Percentiles rank a stretch among this genome's conserved stretches.
Conservation (phyloP, 2,329 filamentous ascomycete species). For the Juglanconis juglandina region DNA sequence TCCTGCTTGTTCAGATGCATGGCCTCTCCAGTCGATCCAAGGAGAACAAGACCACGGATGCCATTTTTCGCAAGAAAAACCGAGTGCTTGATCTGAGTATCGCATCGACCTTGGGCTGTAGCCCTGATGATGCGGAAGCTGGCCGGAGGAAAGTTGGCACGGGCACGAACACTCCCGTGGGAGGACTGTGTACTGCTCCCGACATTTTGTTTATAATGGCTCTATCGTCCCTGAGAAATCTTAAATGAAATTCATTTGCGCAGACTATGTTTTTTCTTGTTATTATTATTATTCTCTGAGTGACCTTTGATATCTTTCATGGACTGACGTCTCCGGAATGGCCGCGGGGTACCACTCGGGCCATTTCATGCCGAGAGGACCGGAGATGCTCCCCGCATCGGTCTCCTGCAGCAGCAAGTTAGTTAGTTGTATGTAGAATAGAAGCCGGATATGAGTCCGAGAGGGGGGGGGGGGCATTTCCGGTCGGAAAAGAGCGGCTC, state of each 20-base stretch:
- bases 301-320: not conserved
- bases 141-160: conserved; percentile 62
- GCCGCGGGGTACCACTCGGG: not conserved
- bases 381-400: conserved; percentile 6
- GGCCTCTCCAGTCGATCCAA: conserved; percentile 63
- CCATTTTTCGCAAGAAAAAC: conserved; percentile 59
- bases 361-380: conserved; percentile 7
- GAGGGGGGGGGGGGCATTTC: not conserved
- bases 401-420: not conserved
- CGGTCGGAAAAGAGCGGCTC: conserved; percentile 5
- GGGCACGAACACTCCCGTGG: conserved; percentile 56
- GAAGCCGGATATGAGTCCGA: not conserved
- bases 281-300: not conserved
- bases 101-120: conserved; percentile 51
- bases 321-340: too few species aligned
- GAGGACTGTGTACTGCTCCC: conserved; percentile 31
- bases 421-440: not conserved
- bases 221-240: too few species aligned
- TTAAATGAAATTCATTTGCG: too few species aligned
- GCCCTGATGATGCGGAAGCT: conserved; percentile 38
- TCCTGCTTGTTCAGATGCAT: conserved; percentile 60
- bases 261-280: too few species aligned
- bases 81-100: conserved; percentile 55
- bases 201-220: not conserved
- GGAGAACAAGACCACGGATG: conserved; percentile 58